Base-by-base conservation (phyloP, 148 eudicot species). In the Camellia sinensis region DNA sequence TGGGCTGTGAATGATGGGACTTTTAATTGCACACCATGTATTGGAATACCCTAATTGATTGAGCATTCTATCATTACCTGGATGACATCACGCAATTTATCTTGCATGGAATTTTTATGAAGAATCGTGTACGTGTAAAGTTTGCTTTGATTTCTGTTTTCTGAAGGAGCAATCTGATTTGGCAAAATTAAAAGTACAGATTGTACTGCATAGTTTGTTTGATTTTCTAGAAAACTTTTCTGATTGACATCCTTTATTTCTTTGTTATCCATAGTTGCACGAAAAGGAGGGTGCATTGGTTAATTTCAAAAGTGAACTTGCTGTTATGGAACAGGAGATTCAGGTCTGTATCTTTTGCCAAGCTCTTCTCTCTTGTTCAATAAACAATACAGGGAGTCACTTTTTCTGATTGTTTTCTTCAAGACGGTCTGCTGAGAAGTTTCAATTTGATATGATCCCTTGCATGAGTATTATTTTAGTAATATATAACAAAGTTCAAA, bases 281-380 rank as follows among this genome's bases (percentile, higher is more conserved):
- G 84, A 59, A 62, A 92, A 86, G 81, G 98, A 96, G 77, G 91
- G 82, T 63, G 88, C 86, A 44, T 85, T 96, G 81, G 84, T 88
- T 84, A 76, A 87, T 79, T 91, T 92, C 76, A 94, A 92, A 84
- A 86, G 88, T 77, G 98, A 94, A 75, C 97, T 96, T 83, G 94
- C 98, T 62, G 88, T 80, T n/a, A 64, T 87, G 76, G 97, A 91
- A 78, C 87, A 79, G 76, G 97, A 96, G 86, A 79, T 96, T 77
- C 90, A 96, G 99, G 98, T 94, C 67, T 74, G 21, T 40, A 52
- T n/a, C 15, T 46, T 60, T 62, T 19, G 29, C 19, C 5, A 57
- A 41, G 13, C 43, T 69, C 45, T 7, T 72, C 64, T 71, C 54
- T 62, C 44, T 45, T 61, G n/a, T 60, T 66, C 37, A 68, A 76